Conservation (phyloP, 148 eudicot species). For the Beta vulgaris region DNA sequence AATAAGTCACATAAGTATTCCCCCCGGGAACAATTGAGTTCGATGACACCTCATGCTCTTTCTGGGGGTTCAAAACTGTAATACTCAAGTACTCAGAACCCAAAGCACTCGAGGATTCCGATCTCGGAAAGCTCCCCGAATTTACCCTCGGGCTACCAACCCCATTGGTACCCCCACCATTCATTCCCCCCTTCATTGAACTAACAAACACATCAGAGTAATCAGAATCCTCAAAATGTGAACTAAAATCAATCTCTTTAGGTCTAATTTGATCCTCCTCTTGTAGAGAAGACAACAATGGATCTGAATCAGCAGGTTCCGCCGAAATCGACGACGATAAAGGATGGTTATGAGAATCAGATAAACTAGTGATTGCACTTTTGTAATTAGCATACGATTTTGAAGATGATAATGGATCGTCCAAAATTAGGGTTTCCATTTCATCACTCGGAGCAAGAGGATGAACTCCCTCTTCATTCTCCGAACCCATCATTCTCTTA, state of each 20-base stretch:
- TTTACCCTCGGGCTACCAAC: slow-evolving; percentile 21
- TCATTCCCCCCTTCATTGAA: slow-evolving; percentile 28
- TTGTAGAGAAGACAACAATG: slow-evolving; percentile 43
- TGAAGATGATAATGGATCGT: slow-evolving; percentile 38
- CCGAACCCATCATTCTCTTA: slow-evolving; percentile 44
- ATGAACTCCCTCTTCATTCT: slow-evolving; percentile 32
- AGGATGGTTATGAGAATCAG: slow-evolving; percentile 46
- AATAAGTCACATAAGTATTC: slow-evolving; percentile 60
- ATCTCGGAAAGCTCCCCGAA: slow-evolving; percentile 20
- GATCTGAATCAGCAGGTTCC: slow-evolving; percentile 54
- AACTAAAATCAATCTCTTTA: slow-evolving; percentile 11
- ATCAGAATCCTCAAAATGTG: slow-evolving; percentile 30
- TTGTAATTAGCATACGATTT: slow-evolving; percentile 53
- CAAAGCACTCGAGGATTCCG: slow-evolving; percentile 26
- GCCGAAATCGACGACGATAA: slow-evolving; percentile 31
- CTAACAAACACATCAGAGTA: slow-evolving; percentile 42
- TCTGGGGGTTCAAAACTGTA: slow-evolving; percentile 68
- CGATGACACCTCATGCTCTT: slow-evolving; percentile 54
- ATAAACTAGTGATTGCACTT: slow-evolving; percentile 49
- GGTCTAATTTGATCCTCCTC: slow-evolving; percentile 20
- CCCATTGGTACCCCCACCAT: slow-evolving; percentile 35
- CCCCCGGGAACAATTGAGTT: slow-evolving; percentile 79
- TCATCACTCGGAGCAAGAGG: slow-evolving; percentile 30
- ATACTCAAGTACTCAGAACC: slow-evolving; percentile 51
- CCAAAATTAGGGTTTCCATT: slow-evolving; percentile 42